Evolutionary conservation across 2,329 filamentous ascomycete species (phyloP).

Genomic region (Aspergillus nomiae): DNA sequence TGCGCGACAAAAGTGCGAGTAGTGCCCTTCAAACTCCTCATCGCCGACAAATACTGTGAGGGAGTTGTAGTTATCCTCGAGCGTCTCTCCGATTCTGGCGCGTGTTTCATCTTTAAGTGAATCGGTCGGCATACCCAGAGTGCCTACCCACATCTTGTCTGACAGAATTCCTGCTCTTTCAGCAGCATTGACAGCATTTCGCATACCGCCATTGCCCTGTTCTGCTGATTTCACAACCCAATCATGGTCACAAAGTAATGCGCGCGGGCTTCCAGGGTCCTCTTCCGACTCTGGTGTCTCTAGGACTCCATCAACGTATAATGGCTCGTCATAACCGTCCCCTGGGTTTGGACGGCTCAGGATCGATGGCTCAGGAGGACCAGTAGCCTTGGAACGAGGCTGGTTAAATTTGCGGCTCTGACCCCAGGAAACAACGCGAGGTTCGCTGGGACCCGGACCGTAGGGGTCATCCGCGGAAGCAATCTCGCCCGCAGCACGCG

Average conservation of each 20-base stretch:
- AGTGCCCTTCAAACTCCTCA: slow-evolving; percentile 90
- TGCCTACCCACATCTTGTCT: slow-evolving; percentile 84
- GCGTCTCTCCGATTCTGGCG: slow-evolving; percentile 75
- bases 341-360: slow-evolving; percentile 52
- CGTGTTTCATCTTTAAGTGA: slow-evolving; percentile 74
- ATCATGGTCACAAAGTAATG: slow-evolving; percentile 67
- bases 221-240: slow-evolving; percentile 84
- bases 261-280: slow-evolving; percentile 60
- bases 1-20: slow-evolving; percentile 92
- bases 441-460: slow-evolving; percentile 58
- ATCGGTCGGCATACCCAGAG: slow-evolving; percentile 90
- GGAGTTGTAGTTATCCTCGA: slow-evolving; percentile 79
- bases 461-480: slow-evolving; percentile 32
- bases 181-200: slow-evolving; percentile 83
- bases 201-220: slow-evolving; percentile 87
- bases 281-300: slow-evolving; percentile 17
- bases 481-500: slow-evolving; percentile 29
- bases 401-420: slow-evolving; percentile 67
- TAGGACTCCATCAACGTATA: slow-evolving; percentile 20
- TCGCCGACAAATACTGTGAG: slow-evolving; percentile 83
- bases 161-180: slow-evolving; percentile 66
- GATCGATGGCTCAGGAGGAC: slow-evolving; percentile 72
- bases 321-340: slow-evolving; percentile 24
- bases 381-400: slow-evolving; percentile 73
- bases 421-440: slow-evolving; percentile 77